Percentiles rank a stretch among this genome's conserved stretches.
Conservation (phyloP, 192 early-diverging fungal species). For the Coemansia reversa region DNA sequence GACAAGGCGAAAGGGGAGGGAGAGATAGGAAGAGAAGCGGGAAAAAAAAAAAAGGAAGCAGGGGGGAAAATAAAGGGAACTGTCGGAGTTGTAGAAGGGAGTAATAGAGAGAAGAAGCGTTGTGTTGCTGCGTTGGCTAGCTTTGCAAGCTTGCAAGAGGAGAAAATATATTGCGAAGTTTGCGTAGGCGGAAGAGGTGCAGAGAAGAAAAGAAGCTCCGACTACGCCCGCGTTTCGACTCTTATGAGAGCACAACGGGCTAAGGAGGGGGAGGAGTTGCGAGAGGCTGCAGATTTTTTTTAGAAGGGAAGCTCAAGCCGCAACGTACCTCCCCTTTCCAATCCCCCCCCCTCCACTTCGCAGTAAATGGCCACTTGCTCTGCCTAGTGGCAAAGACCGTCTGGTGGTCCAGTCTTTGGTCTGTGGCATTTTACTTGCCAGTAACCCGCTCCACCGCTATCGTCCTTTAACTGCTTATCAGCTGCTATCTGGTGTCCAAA, state of each 20-base stretch:
- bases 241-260: constrained; percentile 28
- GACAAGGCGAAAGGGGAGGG: not conserved
- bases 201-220: constrained; percentile 40
- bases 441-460: constrained; percentile 8
- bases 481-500: not conserved
- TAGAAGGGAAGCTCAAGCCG: constrained; percentile 11
- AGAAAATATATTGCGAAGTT: constrained; percentile 9
- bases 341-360: constrained; percentile 8
- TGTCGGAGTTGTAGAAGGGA: constrained; percentile 25
- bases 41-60: constrained; percentile 3
- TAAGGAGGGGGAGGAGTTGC: constrained; percentile 9
- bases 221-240: constrained; percentile 16
- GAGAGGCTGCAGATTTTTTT: constrained; percentile 37
- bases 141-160: constrained; percentile 25
- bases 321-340: constrained; percentile 12
- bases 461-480: constrained; percentile 20
- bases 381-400: not conserved
- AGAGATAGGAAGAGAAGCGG: constrained; percentile 10
- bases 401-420: not conserved
- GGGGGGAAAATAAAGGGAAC: constrained; percentile 8
- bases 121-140: constrained; percentile 42
- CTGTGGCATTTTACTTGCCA: constrained; percentile 3
- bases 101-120: constrained; percentile 16
- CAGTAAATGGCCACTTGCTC: constrained; percentile 3
- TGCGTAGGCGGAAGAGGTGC: constrained; percentile 16